phyloP scores from a whole-genome alignment of 192 early-diverging fungal genomes.

The Cladochytrium replicatum region DNA sequence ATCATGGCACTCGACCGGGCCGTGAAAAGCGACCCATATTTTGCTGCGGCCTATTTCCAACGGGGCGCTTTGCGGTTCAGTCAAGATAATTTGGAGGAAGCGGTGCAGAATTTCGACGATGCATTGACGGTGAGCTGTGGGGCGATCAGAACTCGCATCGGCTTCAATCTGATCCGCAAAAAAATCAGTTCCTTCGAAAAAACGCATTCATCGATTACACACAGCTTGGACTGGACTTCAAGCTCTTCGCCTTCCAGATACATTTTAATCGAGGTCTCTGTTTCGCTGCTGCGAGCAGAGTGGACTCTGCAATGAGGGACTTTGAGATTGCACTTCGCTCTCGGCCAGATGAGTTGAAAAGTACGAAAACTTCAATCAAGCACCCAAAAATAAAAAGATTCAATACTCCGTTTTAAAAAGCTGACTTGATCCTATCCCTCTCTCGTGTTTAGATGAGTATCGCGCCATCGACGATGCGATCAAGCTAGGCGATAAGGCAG shows the following conservation, averaged over 20 bases:
- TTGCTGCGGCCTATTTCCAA: slow-evolving; percentile 89
- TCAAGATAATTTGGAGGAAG: slow-evolving; percentile 54
- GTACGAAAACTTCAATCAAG: too few relatives aligned
- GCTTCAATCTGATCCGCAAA: too few relatives aligned
- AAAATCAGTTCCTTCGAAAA: too few relatives aligned
- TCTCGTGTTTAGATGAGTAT: too few relatives aligned
- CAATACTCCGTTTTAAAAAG: too few relatives aligned
- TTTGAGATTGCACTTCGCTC: slow-evolving; percentile 58
- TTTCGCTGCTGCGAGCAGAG: slow-evolving; percentile 63
- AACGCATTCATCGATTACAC: slow-evolving; percentile 90
- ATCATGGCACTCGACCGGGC: slow-evolving; percentile 63
- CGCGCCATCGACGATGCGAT: slow-evolving; percentile 42
- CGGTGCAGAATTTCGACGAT: slow-evolving; percentile 70
- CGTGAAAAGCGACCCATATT: slow-evolving; percentile 70
- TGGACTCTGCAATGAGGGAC: slow-evolving; percentile 59
- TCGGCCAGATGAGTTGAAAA: too few relatives aligned
- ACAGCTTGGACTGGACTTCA: slow-evolving; percentile 85
- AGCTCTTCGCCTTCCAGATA: slow-evolving; percentile 81
- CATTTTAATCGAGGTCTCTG: slow-evolving; percentile 85
- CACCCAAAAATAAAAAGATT: too few relatives aligned
- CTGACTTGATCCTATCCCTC: too few relatives aligned
- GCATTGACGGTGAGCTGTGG: slow-evolving; percentile 63
- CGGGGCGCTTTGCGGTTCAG: slow-evolving; percentile 78
- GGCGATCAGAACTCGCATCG: too few relatives aligned
- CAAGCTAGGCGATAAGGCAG: slow-evolving; percentile 24